These are phyloP conservation scores for Diaporthe citrichinensis DNA, from an alignment of 2,329 filamentous ascomycete species.

Conservation along the genomic window DNA sequence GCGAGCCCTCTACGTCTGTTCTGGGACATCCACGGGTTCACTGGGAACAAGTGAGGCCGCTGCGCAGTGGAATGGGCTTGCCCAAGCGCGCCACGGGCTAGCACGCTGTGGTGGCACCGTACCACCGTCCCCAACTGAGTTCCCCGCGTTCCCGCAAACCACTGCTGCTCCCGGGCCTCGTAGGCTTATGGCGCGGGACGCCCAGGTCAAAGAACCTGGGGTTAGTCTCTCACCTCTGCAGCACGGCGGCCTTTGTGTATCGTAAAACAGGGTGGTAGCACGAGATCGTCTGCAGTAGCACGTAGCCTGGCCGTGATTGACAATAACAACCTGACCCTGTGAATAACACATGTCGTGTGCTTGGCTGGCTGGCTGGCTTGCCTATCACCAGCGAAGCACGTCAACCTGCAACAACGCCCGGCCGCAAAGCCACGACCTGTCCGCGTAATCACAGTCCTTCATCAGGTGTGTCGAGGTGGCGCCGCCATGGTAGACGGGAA, in stretches of 20 bases:
- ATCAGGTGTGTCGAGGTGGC: background rate
- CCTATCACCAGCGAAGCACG: background rate
- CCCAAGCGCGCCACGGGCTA: background rate
- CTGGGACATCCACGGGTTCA: background rate
- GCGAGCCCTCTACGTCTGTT: background rate
- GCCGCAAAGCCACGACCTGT: constrained; percentile 28
- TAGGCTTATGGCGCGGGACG: background rate
- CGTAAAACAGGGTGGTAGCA: constrained; percentile 11
- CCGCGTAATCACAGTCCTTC: constrained; percentile 8
- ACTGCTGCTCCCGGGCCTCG: background rate
- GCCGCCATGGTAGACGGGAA: background rate
- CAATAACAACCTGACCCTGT: background rate
- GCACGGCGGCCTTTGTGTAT: constrained; percentile 4
- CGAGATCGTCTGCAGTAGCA: constrained; percentile 9
- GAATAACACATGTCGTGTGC: background rate
- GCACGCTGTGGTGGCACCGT: constrained; percentile 1
- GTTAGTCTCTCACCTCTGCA: background rate
- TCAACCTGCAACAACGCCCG: constrained; percentile 11
- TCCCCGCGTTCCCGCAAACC: constrained; percentile 18
- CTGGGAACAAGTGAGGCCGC: background rate
- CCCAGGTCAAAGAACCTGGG: background rate
- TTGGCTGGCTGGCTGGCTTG: background rate
- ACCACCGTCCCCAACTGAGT: background rate
- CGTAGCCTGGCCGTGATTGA: background rate
- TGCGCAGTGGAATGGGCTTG: background rate